A percentile compares a stretch with the other conserved stretches of the same genome.
Evolutionary conservation across 208 protist species (phyloP).

Genomic region (Acanthamoeba rhysodes): DNA sequence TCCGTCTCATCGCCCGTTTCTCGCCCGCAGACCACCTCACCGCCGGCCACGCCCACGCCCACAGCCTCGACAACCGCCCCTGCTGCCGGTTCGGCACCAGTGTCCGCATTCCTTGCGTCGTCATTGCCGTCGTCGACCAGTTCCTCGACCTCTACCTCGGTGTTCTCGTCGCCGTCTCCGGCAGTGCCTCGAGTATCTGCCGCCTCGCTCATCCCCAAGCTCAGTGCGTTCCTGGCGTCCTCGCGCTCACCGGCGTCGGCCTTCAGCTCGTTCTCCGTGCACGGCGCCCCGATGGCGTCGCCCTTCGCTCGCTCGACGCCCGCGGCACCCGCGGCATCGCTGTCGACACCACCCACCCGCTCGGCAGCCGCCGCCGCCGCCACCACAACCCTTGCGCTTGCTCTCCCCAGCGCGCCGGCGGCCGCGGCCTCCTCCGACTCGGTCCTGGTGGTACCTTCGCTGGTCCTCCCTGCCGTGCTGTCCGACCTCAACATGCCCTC

Average conservation of each 20-base stretch:
- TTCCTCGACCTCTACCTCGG: background rate
- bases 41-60: background rate
- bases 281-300: background rate
- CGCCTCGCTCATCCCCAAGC: background rate
- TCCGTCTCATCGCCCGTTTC: background rate
- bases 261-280: constrained; percentile 22
- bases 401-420: no score
- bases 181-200: background rate
- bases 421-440: no score
- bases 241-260: background rate
- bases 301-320: background rate
- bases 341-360: no score
- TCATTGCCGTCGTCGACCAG: no score
- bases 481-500: no score
- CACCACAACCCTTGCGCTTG: no score
- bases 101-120: background rate
- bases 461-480: no score
- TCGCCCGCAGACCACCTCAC: background rate
- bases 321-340: background rate
- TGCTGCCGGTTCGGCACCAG: no score
- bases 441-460: no score
- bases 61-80: no score
- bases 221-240: background rate
- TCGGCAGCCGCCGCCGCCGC: no score
- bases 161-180: background rate